Percentiles rank a stretch among this genome's conserved stretches.
phyloP scores from a whole-genome alignment of 768 basidiomycete genomes.

The Boletales sp. region DNA sequence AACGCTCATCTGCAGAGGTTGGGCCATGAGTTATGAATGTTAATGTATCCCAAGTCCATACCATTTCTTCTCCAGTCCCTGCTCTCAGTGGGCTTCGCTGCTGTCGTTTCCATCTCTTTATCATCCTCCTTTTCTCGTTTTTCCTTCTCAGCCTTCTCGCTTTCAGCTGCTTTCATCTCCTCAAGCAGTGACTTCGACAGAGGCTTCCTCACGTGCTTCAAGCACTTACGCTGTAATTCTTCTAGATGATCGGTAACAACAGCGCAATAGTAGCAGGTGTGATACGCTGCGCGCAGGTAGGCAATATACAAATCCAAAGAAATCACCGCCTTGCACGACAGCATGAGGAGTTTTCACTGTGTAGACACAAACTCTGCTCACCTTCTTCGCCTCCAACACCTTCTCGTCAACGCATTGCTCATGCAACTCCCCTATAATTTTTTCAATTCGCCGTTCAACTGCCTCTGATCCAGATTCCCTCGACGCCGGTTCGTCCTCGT shows the following conservation, averaged over 20 bases:
- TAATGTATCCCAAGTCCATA: conserved; percentile 29
- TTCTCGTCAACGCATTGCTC: conserved; percentile 69
- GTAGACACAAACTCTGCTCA: conserved; percentile 31
- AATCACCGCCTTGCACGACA: conserved; percentile 56
- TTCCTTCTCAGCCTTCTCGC: conserved; percentile 43
- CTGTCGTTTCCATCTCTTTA: conserved; percentile 35
- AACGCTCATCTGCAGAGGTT: conserved; percentile 65
- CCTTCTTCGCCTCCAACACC: conserved; percentile 69
- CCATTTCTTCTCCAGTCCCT: conserved; percentile 66
- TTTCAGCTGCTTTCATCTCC: conserved; percentile 56
- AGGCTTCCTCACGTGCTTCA: conserved; percentile 85
- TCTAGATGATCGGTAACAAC: conserved; percentile 90
- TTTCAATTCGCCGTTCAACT: conserved; percentile 80
- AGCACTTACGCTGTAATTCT: conserved; percentile 92
- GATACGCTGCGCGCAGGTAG: conserved; percentile 88
- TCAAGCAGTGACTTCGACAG: conserved; percentile 58
- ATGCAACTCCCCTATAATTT: conserved; percentile 65
- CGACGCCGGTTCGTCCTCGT: conserved; percentile 47
- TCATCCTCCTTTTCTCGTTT: conserved; percentile 44
- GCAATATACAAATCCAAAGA: conserved; percentile 90
- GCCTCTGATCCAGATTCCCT: conserved; percentile 67
- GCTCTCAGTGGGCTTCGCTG: conserved; percentile 37
- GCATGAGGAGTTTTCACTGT: conserved; percentile 19
- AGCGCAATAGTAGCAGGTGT: conserved; percentile 98
- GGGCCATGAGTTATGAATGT: conserved; percentile 7